Percentiles rank a stretch among this genome's conserved stretches.
Evolutionary conservation across 2,329 filamentous ascomycete species (phyloP).

Genomic region (Fusarium sp.): DNA sequence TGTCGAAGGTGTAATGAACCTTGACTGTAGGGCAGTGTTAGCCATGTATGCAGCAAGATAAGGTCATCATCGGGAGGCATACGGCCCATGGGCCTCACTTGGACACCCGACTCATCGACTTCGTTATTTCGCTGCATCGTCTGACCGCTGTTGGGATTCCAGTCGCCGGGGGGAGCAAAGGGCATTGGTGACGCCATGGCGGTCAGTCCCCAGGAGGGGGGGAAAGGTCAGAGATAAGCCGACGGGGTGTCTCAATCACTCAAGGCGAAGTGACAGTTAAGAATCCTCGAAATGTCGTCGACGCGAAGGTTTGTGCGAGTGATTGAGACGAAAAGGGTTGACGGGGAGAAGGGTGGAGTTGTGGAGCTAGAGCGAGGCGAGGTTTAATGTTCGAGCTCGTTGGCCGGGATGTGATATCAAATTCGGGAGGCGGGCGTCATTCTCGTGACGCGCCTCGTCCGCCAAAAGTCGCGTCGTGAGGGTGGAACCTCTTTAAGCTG

Average conservation of each 20-base stretch:
- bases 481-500: slow-evolving; percentile 40
- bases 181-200: slow-evolving; percentile 54
- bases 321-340: slow-evolving; percentile 20
- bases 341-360: slow-evolving; percentile 8
- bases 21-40: slow-evolving; percentile 70
- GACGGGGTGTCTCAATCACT: slow-evolving; percentile 14
- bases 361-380: slow-evolving; percentile 29
- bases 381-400: slow-evolving; percentile 34
- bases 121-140: slow-evolving; percentile 44
- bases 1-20: slow-evolving; percentile 95
- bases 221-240: slow-evolving; percentile 26
- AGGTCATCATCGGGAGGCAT: slow-evolving; percentile 48
- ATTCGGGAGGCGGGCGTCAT: slow-evolving; percentile 51
- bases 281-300: not conserved
- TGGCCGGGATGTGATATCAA: slow-evolving; percentile 41
- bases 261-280: not conserved
- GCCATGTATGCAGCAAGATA: slow-evolving; percentile 18
- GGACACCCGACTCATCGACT: slow-evolving; percentile 59
- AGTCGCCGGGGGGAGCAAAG: slow-evolving; percentile 45
- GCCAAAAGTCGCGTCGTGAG: slow-evolving; percentile 46
- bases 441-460: slow-evolving; percentile 50
- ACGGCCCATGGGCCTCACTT: slow-evolving; percentile 72
- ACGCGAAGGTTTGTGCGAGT: not conserved
- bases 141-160: slow-evolving; percentile 45
- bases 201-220: slow-evolving; percentile 39